phyloP scores from a whole-genome alignment of 1,139 yeast genomes.

The Sugiyamaella pinicola region DNA sequence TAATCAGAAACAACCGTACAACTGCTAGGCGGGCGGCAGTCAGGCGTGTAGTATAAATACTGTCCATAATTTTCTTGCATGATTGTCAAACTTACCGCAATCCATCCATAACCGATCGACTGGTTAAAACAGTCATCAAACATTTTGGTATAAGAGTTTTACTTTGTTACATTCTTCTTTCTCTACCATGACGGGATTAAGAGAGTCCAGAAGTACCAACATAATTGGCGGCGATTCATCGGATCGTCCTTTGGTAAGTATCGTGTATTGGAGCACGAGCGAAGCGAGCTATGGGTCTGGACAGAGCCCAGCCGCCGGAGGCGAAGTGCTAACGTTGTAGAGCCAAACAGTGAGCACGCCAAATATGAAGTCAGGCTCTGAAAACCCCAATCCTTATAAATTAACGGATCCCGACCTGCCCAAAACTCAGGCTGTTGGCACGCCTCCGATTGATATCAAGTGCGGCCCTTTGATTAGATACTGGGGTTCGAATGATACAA shows the following conservation, averaged over 20 bases:
- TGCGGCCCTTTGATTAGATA: conserved; percentile 82
- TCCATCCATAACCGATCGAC: too few relatives aligned
- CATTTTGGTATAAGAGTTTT: too few relatives aligned
- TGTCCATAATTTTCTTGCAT: too few relatives aligned
- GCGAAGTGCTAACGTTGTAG: conserved; percentile 1
- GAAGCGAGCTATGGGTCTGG: background rate
- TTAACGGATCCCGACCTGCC: conserved; percentile 19
- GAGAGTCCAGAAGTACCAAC: conserved; percentile 7
- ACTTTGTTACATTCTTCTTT: background rate
- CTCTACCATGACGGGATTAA: background rate
- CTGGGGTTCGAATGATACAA: conserved; percentile 59
- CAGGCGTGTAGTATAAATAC: background rate
- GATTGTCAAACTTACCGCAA: background rate
- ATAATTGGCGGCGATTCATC: background rate
- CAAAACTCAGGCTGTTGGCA: conserved; percentile 26
- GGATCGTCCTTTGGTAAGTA: conserved; percentile 6
- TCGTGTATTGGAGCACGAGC: background rate
- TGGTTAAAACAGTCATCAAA: too few relatives aligned
- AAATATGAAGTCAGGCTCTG: conserved; percentile 1
- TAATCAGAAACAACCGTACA: background rate
- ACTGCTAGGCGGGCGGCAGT: background rate
- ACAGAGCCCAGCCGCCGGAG: background rate
- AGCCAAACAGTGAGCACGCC: conserved; percentile 7
- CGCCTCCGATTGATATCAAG: conserved; percentile 50
- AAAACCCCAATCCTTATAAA: conserved; percentile 3